Conservation (phyloP, 345 rosid species). For the Excoecaria agallocha region DNA sequence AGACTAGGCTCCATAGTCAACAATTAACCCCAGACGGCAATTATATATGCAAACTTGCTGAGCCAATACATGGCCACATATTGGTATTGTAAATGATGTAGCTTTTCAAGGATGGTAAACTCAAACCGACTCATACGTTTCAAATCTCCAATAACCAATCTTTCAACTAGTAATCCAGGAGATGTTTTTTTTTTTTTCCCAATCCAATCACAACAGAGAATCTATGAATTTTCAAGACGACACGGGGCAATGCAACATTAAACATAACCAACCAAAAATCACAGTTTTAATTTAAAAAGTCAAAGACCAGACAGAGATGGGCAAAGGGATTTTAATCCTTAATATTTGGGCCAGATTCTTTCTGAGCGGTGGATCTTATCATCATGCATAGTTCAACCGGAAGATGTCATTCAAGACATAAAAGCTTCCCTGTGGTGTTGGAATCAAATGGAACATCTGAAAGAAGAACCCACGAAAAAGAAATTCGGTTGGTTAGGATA, state of each 20-base stretch:
- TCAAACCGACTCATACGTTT: neutral
- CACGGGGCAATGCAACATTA: slow-evolving; percentile 17
- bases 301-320: slow-evolving; percentile 21
- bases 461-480: slow-evolving; percentile 20
- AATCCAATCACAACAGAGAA: slow-evolving; percentile 24
- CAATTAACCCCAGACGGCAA: too few species aligned
- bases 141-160: slow-evolving; percentile 13
- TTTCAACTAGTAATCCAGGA: neutral
- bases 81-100: too few species aligned
- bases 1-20: too few species aligned
- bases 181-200: slow-evolving; percentile 11
- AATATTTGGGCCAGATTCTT: neutral
- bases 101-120: neutral
- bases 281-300: slow-evolving; percentile 19
- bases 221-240: slow-evolving; percentile 19
- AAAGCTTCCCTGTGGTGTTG: slow-evolving; percentile 89
- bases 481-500: slow-evolving; percentile 12
- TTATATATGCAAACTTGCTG: too few species aligned
- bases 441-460: slow-evolving; percentile 99
- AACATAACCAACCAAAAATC: slow-evolving; percentile 28
- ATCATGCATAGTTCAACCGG: slow-evolving; percentile 96
- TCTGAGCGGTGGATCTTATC: neutral
- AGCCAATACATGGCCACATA: too few species aligned
- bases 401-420: slow-evolving; percentile 88
- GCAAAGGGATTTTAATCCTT: slow-evolving; percentile 16